These are phyloP conservation scores for Pseudisothecium myosuroides DNA, from an alignment of 225 moss, liverwort and hornwort species.

Conservation along the genomic window DNA sequence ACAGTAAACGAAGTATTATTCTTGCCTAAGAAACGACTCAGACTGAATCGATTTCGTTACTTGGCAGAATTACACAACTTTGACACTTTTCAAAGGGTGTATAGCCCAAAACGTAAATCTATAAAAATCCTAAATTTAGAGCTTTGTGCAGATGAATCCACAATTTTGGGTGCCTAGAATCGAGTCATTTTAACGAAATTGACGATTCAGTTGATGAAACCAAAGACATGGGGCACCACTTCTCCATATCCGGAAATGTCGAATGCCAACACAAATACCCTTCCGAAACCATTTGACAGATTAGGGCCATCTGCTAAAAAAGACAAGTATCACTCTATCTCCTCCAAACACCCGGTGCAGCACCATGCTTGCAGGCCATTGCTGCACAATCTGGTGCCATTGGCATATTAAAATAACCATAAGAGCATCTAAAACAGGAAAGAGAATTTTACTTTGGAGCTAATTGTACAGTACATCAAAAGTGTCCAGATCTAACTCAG, in stretches of 20 bases:
- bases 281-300: background rate
- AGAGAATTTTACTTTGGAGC: background rate
- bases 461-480: background rate
- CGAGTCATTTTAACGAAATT: background rate
- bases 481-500: background rate
- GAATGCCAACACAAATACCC: background rate
- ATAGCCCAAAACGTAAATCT: background rate
- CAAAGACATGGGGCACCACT: background rate
- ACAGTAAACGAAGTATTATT: background rate
- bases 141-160: background rate
- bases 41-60: background rate
- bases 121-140: background rate
- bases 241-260: background rate
- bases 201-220: background rate
- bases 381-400: background rate
- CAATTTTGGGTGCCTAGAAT: background rate
- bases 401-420: background rate
- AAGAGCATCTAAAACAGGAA: background rate
- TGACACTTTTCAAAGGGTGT: background rate
- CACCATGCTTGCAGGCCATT: background rate
- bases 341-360: background rate
- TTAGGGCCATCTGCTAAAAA: background rate
- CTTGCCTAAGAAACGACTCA: background rate
- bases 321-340: background rate
- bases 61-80: background rate